A percentile compares a stretch with the other conserved stretches of the same genome.
Conservation (phyloP, 169 alveolate species). For the Theileria annulata region DNA sequence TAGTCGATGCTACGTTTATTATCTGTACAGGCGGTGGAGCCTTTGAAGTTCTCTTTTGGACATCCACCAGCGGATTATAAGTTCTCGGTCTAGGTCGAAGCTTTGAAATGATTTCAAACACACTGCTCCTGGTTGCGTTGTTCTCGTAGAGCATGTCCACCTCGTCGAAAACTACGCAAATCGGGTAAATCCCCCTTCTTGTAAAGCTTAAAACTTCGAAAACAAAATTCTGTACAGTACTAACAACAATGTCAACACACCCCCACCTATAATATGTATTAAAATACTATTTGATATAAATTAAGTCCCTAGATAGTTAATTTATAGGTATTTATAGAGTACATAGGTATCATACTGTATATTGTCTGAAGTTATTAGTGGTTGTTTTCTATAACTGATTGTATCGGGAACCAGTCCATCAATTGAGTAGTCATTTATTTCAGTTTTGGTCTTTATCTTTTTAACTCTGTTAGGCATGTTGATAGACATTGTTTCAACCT, state of each 20-base stretch:
- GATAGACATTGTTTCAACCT: slow-evolving; percentile 31
- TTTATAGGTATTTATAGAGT: too few relatives aligned
- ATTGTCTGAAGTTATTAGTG: slow-evolving; percentile 36
- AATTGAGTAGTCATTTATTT: slow-evolving; percentile 2
- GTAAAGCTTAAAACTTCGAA: slow-evolving; percentile 44
- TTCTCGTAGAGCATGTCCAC: slow-evolving; percentile 73
- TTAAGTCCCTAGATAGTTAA: slow-evolving; percentile 19
- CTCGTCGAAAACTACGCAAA: slow-evolving; percentile 75
- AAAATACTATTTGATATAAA: slow-evolving; percentile 21
- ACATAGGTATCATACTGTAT: slow-evolving; percentile 37
- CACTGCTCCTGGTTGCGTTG: slow-evolving; percentile 71
- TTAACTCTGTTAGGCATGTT: slow-evolving; percentile 22
- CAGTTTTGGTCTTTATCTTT: neutral
- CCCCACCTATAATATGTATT: slow-evolving; percentile 57
- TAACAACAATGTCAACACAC: slow-evolving; percentile 67
- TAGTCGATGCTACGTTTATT: slow-evolving; percentile 69
- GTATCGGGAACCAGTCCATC: slow-evolving; percentile 43
- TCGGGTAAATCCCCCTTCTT: slow-evolving; percentile 55
- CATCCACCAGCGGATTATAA: slow-evolving; percentile 67
- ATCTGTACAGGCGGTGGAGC: slow-evolving; percentile 68
- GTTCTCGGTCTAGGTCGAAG: slow-evolving; percentile 70
- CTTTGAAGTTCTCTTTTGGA: neutral
- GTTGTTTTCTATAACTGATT: slow-evolving; percentile 29
- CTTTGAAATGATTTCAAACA: slow-evolving; percentile 68
- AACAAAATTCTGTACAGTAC: slow-evolving; percentile 72